phyloP scores from a whole-genome alignment of 768 basidiomycete species.

The Pleurotus ostreatus region DNA sequence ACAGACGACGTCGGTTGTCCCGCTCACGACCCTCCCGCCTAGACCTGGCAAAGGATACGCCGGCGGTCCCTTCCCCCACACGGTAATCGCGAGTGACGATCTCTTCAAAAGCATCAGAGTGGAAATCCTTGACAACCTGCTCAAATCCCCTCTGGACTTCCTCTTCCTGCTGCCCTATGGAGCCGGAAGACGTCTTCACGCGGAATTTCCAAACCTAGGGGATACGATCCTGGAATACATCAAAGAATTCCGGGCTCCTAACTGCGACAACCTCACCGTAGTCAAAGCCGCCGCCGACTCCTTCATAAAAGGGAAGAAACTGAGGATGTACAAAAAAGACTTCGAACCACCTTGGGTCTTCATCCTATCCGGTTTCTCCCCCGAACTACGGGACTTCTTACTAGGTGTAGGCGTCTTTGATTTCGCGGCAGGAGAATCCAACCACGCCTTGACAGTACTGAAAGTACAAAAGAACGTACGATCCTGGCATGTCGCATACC shows the following conservation, averaged over 20 bases:
- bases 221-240: not conserved
- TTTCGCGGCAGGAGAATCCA: not conserved
- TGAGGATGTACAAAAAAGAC: not conserved
- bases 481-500: not conserved
- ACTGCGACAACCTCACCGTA: not conserved
- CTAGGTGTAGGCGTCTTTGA: not conserved
- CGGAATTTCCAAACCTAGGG: not conserved
- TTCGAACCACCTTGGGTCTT: not conserved
- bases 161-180: not conserved
- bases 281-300: not conserved
- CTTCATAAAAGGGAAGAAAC: not conserved
- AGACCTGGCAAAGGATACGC: not conserved
- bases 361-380: not conserved
- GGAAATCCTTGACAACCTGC: not conserved
- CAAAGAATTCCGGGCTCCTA: not conserved
- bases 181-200: not conserved
- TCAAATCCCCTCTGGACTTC: not conserved
- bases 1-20: too few relatives aligned
- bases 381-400: not conserved
- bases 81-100: not conserved
- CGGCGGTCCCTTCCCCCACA: not conserved
- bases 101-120: not conserved
- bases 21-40: not conserved
- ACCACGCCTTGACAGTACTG: not conserved
- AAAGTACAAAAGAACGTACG: not conserved